Conservation (phyloP, 23 red algal genomes). For the Agarophyton chilense region DNA sequence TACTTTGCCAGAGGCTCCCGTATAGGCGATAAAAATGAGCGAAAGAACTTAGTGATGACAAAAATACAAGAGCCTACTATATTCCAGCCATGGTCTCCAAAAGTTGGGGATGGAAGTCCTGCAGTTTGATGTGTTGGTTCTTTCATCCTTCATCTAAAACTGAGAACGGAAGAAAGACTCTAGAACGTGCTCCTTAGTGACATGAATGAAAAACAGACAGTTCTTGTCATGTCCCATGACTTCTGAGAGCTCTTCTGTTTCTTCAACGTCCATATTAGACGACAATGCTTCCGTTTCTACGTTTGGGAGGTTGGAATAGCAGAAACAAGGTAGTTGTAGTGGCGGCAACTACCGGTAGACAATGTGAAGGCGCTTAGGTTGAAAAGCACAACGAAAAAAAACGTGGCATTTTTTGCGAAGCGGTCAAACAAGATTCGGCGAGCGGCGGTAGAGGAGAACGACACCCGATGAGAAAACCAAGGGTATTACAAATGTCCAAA, state of each 20-base stretch:
- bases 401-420: too few relatives aligned
- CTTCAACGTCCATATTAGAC: constrained; percentile 47
- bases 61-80: constrained; percentile 76
- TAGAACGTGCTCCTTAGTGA: constrained; percentile 79
- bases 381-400: too few relatives aligned
- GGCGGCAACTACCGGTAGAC: too few relatives aligned
- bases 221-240: constrained; percentile 83
- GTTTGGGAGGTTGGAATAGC: not conserved
- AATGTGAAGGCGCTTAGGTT: too few relatives aligned
- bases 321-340: not conserved
- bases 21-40: constrained; percentile 30
- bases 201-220: constrained; percentile 82
- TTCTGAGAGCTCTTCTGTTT: constrained; percentile 72
- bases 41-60: constrained; percentile 69
- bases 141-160: constrained; percentile 90
- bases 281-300: constrained; percentile 47
- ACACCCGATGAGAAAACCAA: too few relatives aligned
- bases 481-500: too few relatives aligned
- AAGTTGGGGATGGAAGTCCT: constrained; percentile 68
- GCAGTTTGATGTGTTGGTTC: constrained; percentile 93
- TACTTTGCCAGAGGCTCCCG: constrained; percentile 70
- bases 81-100: constrained; percentile 81
- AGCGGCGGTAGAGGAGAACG: too few relatives aligned
- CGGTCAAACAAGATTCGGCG: too few relatives aligned
- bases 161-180: constrained; percentile 93